Evolutionary conservation across 2,329 filamentous ascomycete genomes (phyloP), one percentile per base, ranked within the genome.

Genomic region (Sporothrix pseudoabietina): DNA sequence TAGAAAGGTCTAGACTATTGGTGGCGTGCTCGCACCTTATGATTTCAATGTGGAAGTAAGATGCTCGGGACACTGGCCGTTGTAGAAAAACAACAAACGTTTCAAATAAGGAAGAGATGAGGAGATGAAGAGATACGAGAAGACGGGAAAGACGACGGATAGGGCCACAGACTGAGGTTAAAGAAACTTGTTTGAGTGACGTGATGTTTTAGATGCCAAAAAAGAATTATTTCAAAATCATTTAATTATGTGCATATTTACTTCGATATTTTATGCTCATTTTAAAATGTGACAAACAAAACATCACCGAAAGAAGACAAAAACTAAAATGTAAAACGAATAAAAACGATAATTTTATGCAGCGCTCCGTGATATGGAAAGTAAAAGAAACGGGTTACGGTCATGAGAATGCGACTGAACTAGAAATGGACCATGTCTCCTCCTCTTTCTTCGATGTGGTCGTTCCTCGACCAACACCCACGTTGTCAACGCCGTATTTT

Each of bases 311-410:
- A 41, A 14, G n/a, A 26, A 26, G 26, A 26, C 9, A 12, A n/a
- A 52, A 32, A 32, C 16, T 32, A 63, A 52, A 52, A 52, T 16
- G 1, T 14, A 32, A n/a, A 32, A 68, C 8, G 41, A 47, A 16
- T 8, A 30, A 68, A 68, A 68, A 32, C 63, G 14, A 68, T 47
- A 26, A 26, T 41, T 44, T 68, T 32, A 14, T 32, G 41, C 22
- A 32, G 41, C 41, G 63, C 44, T 68, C 41, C 26, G 44, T 44
- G 26, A 68, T 32, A 49, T 32, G 39, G 35, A 41, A 41, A 22
- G 32, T 65, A 22, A 41, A 65, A 44, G 26, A 66, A 68, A 52
- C 65, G 16, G 35, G 65, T 52, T 68, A 68, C 65, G 65, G 52
- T 68, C 44, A 35, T 68, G 35, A 68, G 32, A 52, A 32, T 16